phyloP scores from a whole-genome alignment of 306 rosid genomes.

The Gleditsia sinensis region DNA sequence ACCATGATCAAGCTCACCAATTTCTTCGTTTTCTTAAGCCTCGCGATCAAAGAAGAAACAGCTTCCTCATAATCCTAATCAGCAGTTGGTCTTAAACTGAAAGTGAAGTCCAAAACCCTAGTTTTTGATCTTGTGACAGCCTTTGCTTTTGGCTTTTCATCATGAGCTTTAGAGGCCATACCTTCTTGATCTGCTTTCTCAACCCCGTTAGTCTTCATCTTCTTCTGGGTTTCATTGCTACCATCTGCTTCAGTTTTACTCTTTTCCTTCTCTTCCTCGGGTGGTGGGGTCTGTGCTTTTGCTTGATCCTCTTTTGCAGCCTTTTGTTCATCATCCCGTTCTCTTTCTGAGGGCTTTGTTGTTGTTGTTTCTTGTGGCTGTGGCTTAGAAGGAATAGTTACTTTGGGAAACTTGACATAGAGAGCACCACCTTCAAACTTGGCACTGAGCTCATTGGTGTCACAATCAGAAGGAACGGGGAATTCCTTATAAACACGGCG shows the following conservation, averaged over 20 bases:
- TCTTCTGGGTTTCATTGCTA: neutral
- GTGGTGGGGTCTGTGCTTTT: neutral
- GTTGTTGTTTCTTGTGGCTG: neutral
- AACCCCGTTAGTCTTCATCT: constrained; percentile 15
- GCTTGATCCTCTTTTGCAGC: neutral
- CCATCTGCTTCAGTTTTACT: constrained; percentile 13
- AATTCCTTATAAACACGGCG: constrained; percentile 59
- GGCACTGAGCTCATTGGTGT: constrained; percentile 43
- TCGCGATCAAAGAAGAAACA: neutral
- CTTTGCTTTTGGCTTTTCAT: constrained; percentile 12
- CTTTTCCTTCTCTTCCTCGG: constrained; percentile 29
- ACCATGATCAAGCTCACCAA: constrained; percentile 43
- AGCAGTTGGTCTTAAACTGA: constrained; percentile 10
- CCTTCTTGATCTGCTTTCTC: constrained; percentile 29
- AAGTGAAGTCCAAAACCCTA: constrained; percentile 30
- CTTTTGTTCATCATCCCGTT: neutral
- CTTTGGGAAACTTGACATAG: constrained; percentile 50
- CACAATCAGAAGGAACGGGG: constrained; percentile 42
- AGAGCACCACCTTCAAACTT: constrained; percentile 53
- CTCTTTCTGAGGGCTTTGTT: neutral
- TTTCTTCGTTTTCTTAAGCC: constrained; percentile 37
- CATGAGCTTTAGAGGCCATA: constrained; percentile 7
- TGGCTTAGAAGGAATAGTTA: constrained; percentile 3
- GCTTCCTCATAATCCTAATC: constrained; percentile 8
- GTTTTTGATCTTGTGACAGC: constrained; percentile 34